phyloP scores from a whole-genome alignment of 139 green algal genomes.

The Coelastrella sp. region DNA sequence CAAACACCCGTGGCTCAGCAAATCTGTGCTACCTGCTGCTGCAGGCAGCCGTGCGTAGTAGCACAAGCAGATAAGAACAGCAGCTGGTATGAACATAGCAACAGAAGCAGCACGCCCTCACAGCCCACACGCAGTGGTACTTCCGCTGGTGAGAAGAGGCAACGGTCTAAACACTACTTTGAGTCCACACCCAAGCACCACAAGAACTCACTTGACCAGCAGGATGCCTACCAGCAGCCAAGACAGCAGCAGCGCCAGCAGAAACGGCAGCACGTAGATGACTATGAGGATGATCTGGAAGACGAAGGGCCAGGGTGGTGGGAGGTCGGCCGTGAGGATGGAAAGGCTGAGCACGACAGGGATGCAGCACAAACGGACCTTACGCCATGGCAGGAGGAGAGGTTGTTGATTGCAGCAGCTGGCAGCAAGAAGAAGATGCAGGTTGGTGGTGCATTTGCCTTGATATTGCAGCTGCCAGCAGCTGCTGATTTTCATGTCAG shows the following conservation, averaged over 20 bases:
- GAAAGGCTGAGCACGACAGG: background rate
- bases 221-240: background rate
- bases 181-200: background rate
- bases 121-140: background rate
- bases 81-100: background rate
- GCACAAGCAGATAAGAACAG: background rate
- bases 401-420: constrained; percentile 23
- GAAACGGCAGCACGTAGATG: background rate
- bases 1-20: background rate
- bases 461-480: too few relatives aligned
- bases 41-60: background rate
- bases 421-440: constrained; percentile 45
- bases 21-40: background rate
- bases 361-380: background rate
- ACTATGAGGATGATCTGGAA: background rate
- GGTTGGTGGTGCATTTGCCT: background rate
- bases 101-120: background rate
- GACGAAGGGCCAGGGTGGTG: constrained; percentile 22
- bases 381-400: constrained; percentile 27
- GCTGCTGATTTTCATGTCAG: too few relatives aligned
- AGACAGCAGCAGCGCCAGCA: background rate
- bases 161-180: constrained; percentile 18
- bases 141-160: background rate
- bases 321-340: constrained; percentile 7
- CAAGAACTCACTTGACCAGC: background rate